These are phyloP conservation scores for Smittium mucronatum DNA, from an alignment of 371 early-diverging fungal species.

Conservation along the genomic window DNA sequence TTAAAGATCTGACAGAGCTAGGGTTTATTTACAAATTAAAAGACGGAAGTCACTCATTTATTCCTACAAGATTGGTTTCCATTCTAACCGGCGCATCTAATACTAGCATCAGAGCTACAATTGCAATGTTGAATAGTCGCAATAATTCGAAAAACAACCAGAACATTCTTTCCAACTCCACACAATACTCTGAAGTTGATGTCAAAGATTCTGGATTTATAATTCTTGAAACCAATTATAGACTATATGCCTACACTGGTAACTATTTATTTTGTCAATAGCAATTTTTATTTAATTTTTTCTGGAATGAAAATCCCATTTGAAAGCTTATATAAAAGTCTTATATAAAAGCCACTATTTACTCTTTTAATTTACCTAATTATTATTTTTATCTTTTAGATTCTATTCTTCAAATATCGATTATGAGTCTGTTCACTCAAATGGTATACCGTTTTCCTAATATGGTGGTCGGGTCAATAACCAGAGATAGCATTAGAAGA, in stretches of 20 bases:
- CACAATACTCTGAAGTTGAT: not conserved
- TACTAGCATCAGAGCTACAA: constrained; percentile 18
- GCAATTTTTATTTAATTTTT: no score
- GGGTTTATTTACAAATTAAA: constrained; percentile 76
- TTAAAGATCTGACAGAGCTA: constrained; percentile 75
- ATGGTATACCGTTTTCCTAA: constrained; percentile 81
- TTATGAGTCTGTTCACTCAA: constrained; percentile 82
- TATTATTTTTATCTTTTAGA: constrained; percentile 23
- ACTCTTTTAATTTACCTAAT: no score
- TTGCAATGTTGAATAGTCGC: not conserved
- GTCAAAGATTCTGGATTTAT: constrained; percentile 49
- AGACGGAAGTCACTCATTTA: constrained; percentile 66
- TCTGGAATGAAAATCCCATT: no score
- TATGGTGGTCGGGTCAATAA: constrained; percentile 86
- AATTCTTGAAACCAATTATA: constrained; percentile 82
- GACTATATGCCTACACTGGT: constrained; percentile 87
- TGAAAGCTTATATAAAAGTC: no score
- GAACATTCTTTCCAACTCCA: not conserved
- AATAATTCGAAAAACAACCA: not conserved
- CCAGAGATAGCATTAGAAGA: constrained; percentile 78
- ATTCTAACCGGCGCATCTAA: constrained; percentile 71
- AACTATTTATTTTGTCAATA: not conserved
- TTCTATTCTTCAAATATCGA: constrained; percentile 94
- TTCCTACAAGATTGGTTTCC: constrained; percentile 85
- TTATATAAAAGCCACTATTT: no score